A percentile compares a stretch with the other conserved stretches of the same genome.
Evolutionary conservation across 495 filamentous ascomycete species (phyloP).

Genomic region (Hypoxylon intermedium): DNA sequence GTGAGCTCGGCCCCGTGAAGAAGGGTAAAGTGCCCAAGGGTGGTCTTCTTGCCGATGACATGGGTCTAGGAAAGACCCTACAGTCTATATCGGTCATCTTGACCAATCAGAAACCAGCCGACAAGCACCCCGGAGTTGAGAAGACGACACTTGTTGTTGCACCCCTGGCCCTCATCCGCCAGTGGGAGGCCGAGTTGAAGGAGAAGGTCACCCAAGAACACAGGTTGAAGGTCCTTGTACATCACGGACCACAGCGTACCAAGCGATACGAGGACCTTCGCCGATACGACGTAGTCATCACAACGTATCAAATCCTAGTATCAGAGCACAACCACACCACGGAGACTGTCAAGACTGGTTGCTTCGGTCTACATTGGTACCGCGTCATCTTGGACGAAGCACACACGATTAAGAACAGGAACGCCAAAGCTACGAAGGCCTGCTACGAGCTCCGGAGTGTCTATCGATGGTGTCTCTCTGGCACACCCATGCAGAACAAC

Average conservation of each 20-base stretch:
- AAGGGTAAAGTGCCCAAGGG: constrained; percentile 81
- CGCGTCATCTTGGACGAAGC: constrained; percentile 95
- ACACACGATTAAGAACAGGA: constrained; percentile 97
- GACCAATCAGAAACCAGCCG: constrained; percentile 73
- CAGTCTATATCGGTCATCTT: constrained; percentile 85
- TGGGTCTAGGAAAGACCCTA: constrained; percentile 85
- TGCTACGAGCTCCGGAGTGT: constrained; percentile 79
- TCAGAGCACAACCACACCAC: constrained; percentile 80
- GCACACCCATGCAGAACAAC: constrained; percentile 97
- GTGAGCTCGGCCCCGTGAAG: constrained; percentile 81
- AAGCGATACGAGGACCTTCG: constrained; percentile 77
- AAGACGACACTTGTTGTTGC: constrained; percentile 90
- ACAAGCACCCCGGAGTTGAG: constrained; percentile 68
- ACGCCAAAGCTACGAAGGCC: constrained; percentile 91
- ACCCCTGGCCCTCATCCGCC: constrained; percentile 93
- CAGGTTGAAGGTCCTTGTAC: constrained; percentile 78
- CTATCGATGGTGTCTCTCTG: constrained; percentile 94
- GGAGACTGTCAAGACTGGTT: constrained; percentile 69
- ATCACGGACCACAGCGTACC: constrained; percentile 85
- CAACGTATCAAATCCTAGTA: constrained; percentile 92
- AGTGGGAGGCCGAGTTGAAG: constrained; percentile 94
- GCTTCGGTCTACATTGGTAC: constrained; percentile 93
- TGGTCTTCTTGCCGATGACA: constrained; percentile 87
- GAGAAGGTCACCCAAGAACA: constrained; percentile 74
- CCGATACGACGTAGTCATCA: constrained; percentile 94